Percentiles rank a stretch among this genome's conserved stretches.
phyloP scores from a whole-genome alignment of 2,329 filamentous ascomycete species.

The Sporothrix protearum region DNA sequence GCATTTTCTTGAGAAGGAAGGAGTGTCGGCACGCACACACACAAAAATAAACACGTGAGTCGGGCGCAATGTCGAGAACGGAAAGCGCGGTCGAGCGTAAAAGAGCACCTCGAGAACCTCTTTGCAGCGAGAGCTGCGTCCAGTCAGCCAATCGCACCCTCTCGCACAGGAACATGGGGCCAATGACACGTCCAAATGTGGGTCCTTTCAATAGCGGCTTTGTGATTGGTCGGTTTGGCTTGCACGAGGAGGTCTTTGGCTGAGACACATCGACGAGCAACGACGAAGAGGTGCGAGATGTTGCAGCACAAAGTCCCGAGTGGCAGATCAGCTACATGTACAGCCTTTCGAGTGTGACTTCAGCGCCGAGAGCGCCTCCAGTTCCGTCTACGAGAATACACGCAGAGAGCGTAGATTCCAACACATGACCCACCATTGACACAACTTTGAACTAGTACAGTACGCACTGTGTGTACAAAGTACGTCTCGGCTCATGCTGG shows the following conservation, averaged over 20 bases:
- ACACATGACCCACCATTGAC: constrained; percentile 2
- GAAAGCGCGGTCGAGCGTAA: constrained; percentile 2
- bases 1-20: neutral
- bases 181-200: constrained; percentile 5
- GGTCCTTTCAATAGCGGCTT: neutral
- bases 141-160: constrained; percentile 18
- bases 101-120: neutral
- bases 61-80: neutral
- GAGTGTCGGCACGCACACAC: neutral
- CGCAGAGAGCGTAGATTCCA: neutral
- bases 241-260: neutral
- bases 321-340: neutral
- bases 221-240: constrained; percentile 5
- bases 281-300: neutral
- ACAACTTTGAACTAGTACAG: no score
- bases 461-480: neutral
- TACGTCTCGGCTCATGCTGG: neutral
- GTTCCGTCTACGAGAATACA: neutral
- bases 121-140: neutral
- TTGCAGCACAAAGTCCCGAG: neutral
- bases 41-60: constrained; percentile 1
- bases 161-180: constrained; percentile 11
- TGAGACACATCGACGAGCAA: constrained; percentile 7
- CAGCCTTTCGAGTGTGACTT: neutral
- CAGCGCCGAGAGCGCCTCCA: neutral